Conservation (phyloP, 371 early-diverging fungal genomes). For the Amoeboradix gromovi region DNA sequence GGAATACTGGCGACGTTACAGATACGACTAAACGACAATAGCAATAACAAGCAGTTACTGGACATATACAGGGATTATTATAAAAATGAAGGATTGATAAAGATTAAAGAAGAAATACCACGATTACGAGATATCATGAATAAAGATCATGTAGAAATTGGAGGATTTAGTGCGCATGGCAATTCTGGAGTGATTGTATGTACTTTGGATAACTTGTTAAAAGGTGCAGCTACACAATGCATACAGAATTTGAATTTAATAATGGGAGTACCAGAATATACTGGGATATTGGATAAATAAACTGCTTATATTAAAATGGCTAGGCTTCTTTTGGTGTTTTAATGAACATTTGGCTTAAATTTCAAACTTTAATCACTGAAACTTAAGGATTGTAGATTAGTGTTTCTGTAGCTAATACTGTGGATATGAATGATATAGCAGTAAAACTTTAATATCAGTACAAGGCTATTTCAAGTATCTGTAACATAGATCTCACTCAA, state of each 20-base stretch:
- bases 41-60: constrained; percentile 29
- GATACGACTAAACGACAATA: constrained; percentile 37
- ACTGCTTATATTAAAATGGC: too few relatives aligned
- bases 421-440: too few relatives aligned
- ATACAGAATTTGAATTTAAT: constrained; percentile 58
- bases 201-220: constrained; percentile 77
- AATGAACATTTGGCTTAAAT: too few relatives aligned
- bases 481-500: too few relatives aligned
- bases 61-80: constrained; percentile 39
- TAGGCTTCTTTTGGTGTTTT: too few relatives aligned
- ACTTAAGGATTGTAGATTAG: too few relatives aligned
- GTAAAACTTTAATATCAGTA: too few relatives aligned
- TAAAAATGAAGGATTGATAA: constrained; percentile 39
- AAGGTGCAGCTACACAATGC: constrained; percentile 89
- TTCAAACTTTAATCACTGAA: too few relatives aligned
- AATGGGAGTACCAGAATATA: constrained; percentile 42
- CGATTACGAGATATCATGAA: constrained; percentile 55
- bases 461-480: too few relatives aligned
- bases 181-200: constrained; percentile 56
- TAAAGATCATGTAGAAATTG: constrained; percentile 53
- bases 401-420: too few relatives aligned
- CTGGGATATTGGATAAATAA: too few relatives aligned
- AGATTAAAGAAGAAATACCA: constrained; percentile 42
- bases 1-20: constrained; percentile 66
- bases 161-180: constrained; percentile 65